Conservation (phyloP, 2,329 filamentous ascomycete genomes). For the Cordyceps pruinosa region DNA sequence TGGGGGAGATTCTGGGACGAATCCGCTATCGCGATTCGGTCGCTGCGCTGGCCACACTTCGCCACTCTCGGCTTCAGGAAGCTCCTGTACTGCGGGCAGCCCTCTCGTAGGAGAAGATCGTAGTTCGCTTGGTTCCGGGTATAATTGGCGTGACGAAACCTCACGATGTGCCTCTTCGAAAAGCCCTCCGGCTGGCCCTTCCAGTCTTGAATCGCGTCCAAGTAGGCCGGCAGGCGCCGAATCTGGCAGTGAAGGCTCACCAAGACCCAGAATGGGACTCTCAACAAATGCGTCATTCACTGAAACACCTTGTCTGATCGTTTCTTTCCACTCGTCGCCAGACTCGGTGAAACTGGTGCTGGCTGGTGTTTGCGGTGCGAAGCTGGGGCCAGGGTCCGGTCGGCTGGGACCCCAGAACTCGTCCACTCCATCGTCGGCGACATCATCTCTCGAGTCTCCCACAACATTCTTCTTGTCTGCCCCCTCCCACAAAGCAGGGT, state of each 20-base stretch:
- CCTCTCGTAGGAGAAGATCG: slow-evolving; percentile 36
- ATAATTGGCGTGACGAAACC: slow-evolving; percentile 17
- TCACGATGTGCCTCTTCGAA: slow-evolving; percentile 25
- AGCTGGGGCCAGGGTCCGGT: slow-evolving; percentile 3
- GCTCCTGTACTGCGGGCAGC: slow-evolving; percentile 47
- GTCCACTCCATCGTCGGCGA: slow-evolving; percentile 20
- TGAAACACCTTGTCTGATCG: slow-evolving; percentile 17
- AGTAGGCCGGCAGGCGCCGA: slow-evolving; percentile 22
- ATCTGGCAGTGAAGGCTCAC: slow-evolving; percentile 17
- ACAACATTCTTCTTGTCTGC: slow-evolving; percentile 31
- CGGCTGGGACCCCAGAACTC: slow-evolving; percentile 25
- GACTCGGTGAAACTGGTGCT: slow-evolving; percentile 18
- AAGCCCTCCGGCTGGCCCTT: slow-evolving; percentile 24
- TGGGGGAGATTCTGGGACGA: slow-evolving; percentile 37
- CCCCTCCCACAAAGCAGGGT: slow-evolving; percentile 38
- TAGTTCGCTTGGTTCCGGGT: slow-evolving; percentile 30
- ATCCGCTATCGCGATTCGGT: slow-evolving; percentile 43
- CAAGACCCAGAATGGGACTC: slow-evolving; percentile 32
- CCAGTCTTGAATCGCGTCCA: slow-evolving; percentile 24
- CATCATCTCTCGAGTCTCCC: slow-evolving; percentile 16
- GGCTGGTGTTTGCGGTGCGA: slow-evolving; percentile 7
- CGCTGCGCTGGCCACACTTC: slow-evolving; percentile 25
- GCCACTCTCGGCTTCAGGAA: slow-evolving; percentile 37
- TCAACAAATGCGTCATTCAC: slow-evolving; percentile 26
- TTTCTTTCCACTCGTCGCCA: slow-evolving; percentile 20